These are phyloP conservation scores for Metschnikowia koreensis DNA, from an alignment of 805 yeast species.

Conservation along the genomic window DNA sequence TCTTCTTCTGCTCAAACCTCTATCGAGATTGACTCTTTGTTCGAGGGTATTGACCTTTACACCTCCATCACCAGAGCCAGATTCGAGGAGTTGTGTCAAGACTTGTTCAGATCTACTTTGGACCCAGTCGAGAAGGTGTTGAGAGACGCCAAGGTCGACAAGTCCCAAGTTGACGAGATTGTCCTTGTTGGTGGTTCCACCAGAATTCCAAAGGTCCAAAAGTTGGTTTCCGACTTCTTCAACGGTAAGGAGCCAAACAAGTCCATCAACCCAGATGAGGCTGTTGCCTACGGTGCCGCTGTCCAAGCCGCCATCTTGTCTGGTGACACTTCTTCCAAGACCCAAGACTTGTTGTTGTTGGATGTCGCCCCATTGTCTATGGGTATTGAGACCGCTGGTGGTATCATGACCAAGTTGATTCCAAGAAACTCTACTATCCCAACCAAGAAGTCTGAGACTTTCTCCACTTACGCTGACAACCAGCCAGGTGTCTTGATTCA, in stretches of 20 bases:
- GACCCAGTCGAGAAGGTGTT: constrained; percentile 48
- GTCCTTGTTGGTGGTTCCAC: constrained; percentile 51
- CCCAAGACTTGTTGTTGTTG: constrained; percentile 89
- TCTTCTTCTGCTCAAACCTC: constrained; percentile 41
- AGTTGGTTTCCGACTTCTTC: constrained; percentile 45
- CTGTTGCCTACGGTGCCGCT: constrained; percentile 73
- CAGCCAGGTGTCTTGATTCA: constrained; percentile 98
- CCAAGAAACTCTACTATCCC: constrained; percentile 99
- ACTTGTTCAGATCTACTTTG: constrained; percentile 44
- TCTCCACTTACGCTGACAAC: constrained; percentile 96
- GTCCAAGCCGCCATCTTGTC: constrained; percentile 98
- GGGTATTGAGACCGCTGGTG: constrained; percentile 99
- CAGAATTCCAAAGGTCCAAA: constrained; percentile 51
- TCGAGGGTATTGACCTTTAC: constrained; percentile 48
- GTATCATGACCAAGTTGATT: constrained; percentile 97
- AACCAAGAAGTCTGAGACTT: constrained; percentile 94
- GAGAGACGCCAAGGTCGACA: constrained; percentile 45
- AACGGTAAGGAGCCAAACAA: constrained; percentile 48
- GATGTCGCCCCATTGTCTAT: constrained; percentile 97
- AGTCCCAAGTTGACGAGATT: constrained; percentile 45
- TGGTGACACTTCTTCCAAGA: constrained; percentile 62
- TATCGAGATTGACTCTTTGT: constrained; percentile 47
- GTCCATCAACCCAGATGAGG: constrained; percentile 51
- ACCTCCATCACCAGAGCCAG: constrained; percentile 48
- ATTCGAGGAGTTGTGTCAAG: constrained; percentile 48